phyloP scores from a whole-genome alignment of 371 early-diverging fungal species.

The Polyrhizophydium stewartii region DNA sequence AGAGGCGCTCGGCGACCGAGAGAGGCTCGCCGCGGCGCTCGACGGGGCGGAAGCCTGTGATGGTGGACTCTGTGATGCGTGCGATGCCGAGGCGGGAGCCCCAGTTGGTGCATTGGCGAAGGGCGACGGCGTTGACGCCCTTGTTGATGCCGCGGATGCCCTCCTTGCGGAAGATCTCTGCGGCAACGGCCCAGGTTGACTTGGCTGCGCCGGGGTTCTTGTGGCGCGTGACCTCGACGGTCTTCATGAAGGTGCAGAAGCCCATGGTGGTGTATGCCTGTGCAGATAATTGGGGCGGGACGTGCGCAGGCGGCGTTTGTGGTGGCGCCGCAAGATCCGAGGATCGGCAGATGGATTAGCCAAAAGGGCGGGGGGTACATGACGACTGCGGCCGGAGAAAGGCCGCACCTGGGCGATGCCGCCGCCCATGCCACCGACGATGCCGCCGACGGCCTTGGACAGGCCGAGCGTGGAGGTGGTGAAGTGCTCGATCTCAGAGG shows the following conservation, averaged over 20 bases:
- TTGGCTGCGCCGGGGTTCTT: constrained; percentile 62
- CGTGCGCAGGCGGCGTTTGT: too few relatives aligned
- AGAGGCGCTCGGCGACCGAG: constrained; percentile 52
- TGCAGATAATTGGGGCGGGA: constrained; percentile 23
- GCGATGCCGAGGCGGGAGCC: constrained; percentile 80
- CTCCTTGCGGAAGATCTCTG: constrained; percentile 83
- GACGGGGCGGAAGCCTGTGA: constrained; percentile 20
- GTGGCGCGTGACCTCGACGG: constrained; percentile 95
- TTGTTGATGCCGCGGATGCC: constrained; percentile 96
- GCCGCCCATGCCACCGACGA: constrained; percentile 86
- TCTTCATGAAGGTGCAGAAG: constrained; percentile 98
- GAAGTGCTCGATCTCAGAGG: constrained; percentile 84
- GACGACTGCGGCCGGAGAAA: background rate
- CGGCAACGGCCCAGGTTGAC: constrained; percentile 81
- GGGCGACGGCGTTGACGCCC: constrained; percentile 55
- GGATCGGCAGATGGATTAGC: too few relatives aligned
- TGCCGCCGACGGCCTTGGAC: constrained; percentile 60
- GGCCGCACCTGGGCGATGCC: constrained; percentile 30
- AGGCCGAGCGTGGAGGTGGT: constrained; percentile 50
- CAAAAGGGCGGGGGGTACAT: too few relatives aligned
- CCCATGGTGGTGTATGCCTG: constrained; percentile 98
- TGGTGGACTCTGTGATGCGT: constrained; percentile 74
- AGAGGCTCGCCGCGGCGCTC: constrained; percentile 29
- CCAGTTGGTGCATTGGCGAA: constrained; percentile 97
- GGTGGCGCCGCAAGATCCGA: too few relatives aligned